Percentiles rank a stretch among this genome's conserved stretches.
Evolutionary conservation across 768 basidiomycete species (phyloP).

Genomic region (Auricularia sp.): DNA sequence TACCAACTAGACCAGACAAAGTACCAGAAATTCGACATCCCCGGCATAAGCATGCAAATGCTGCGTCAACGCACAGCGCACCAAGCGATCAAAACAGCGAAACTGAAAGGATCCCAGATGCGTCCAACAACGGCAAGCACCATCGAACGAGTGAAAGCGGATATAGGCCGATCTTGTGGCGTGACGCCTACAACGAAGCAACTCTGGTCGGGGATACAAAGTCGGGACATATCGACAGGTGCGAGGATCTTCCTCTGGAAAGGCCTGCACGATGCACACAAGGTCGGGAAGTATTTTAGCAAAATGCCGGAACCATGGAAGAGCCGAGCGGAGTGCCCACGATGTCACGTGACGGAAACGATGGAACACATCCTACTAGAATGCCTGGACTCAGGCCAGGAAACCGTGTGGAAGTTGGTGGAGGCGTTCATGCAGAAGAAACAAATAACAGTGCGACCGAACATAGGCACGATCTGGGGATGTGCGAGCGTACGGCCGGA

Average conservation of each 20-base stretch:
- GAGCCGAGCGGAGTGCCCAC: constrained; percentile 6
- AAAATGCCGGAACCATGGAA: not conserved
- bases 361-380: constrained; percentile 16
- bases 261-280: constrained; percentile 12
- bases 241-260: constrained; percentile 9
- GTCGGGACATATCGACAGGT: not conserved
- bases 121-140: no score
- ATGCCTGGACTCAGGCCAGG: constrained; percentile 12
- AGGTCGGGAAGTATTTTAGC: constrained; percentile 9
- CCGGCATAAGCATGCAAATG: no score
- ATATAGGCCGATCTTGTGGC: no score
- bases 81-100: no score
- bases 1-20: no score
- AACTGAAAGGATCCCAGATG: no score
- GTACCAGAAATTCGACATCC: no score
- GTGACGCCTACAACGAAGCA: not conserved
- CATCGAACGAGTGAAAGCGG: no score
- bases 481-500: not conserved
- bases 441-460: no score
- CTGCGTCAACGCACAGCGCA: no score
- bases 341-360: constrained; percentile 8
- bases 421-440: not conserved
- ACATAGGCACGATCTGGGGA: not conserved
- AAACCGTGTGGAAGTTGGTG: constrained; percentile 9
- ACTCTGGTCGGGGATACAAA: not conserved